Base-by-base conservation (phyloP, 306 rosid genomes). In the Pyrus communis region DNA sequence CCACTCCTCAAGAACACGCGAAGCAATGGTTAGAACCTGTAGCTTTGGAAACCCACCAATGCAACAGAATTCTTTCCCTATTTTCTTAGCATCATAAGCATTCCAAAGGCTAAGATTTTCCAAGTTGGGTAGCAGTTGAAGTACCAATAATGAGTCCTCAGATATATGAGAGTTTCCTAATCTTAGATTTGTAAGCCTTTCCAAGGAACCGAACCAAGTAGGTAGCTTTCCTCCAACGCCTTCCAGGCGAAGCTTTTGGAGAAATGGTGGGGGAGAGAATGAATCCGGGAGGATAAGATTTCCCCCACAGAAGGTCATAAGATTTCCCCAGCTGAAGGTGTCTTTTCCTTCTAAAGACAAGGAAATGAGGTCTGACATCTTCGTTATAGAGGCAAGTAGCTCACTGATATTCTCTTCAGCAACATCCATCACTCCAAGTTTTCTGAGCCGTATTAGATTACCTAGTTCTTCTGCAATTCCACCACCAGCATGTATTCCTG, bases 91-190 rank as follows among this genome's bases (percentile, higher is more conserved):
- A 49, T 61, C 80, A 38, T 75, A 80, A 75, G 72, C 83, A 17
- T 80, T 33, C 76, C 83, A 62, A 5, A 75, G 80, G 38, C 40
- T 69, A 38, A 69, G 65, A 19, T 31, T 25, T 61, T 69, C 63
- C 72, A 75, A 75, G 79, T 75, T 80, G 30, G 83, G 83, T 69
- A 80, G 75, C 67, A 5, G 71, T 57, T 80, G 83, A 69, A 80
- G 72, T 27, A 69, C 72, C 67, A 69, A 60, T 22, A 72, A 28
- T 13, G 79, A 72, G 69, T 80, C 63, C 52, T 75, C 83, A 2
- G 67, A 49, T 14, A 80, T 11, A 69, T 51, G 22, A 63, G 80
- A 80, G 76, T 15, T 33, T 2, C 72, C 73, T 22, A 80, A 69
- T 60, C 73, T 75, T 28, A 80, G 28, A 25, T 69, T 69, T 69